Conservation (phyloP, 768 basidiomycete genomes). For the Mycena epipterygia region DNA sequence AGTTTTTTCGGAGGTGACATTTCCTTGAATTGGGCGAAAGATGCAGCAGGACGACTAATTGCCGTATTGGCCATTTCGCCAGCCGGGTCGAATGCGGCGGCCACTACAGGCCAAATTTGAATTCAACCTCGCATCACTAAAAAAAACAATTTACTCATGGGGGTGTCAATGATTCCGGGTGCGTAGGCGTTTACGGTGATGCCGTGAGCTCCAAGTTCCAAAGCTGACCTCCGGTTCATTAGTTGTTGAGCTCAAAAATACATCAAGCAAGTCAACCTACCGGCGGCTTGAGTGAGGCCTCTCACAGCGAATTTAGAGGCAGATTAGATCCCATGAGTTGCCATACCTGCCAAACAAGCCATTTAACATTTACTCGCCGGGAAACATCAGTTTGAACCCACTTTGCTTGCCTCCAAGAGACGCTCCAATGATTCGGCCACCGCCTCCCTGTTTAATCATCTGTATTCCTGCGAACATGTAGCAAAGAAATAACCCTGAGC, state of each 20-base stretch:
- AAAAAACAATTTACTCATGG: no score
- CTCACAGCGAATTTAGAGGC: conserved; percentile 59
- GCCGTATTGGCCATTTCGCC: no score
- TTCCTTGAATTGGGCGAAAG: not conserved
- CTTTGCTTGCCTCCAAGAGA: conserved; percentile 19
- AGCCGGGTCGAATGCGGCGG: no score
- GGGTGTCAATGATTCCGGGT: conserved; percentile 35
- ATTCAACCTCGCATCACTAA: no score
- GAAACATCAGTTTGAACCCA: not conserved
- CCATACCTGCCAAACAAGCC: not conserved
- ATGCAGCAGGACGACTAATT: no score
- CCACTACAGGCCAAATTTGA: no score
- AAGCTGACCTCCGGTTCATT: not conserved
- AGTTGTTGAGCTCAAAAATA: not conserved
- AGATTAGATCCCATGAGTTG: conserved; percentile 44
- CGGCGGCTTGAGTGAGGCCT: conserved; percentile 56
- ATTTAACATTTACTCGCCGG: not conserved
- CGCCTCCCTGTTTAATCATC: conserved; percentile 27
- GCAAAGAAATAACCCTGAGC: conserved; percentile 11
- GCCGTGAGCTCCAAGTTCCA: conserved; percentile 42
- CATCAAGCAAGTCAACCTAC: conserved; percentile 36
- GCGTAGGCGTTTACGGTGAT: conserved; percentile 47
- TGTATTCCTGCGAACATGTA: conserved; percentile 26
- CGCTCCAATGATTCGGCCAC: conserved; percentile 25
- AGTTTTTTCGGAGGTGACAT: conserved; percentile 12